Evolutionary conservation across 768 basidiomycete species (phyloP).

Genomic region (Hypholoma fasciculare): DNA sequence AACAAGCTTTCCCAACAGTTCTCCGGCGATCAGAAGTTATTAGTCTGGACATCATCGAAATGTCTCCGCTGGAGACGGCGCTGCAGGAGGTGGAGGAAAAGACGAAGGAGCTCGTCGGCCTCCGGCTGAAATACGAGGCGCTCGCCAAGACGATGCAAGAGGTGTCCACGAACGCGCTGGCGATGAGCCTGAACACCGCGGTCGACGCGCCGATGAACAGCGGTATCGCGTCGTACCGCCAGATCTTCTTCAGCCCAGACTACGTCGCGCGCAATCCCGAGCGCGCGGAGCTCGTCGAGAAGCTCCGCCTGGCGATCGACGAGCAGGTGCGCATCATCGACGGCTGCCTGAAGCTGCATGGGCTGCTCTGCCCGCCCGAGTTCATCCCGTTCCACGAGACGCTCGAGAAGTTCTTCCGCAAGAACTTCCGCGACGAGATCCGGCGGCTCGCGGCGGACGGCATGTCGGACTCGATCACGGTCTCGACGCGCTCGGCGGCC

Average conservation of each 20-base stretch:
- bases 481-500: slow-evolving; percentile 39
- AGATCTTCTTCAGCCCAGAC: slow-evolving; percentile 70
- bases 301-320: slow-evolving; percentile 73
- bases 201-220: slow-evolving; percentile 81
- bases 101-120: slow-evolving; percentile 71
- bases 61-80: slow-evolving; percentile 86
- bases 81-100: slow-evolving; percentile 78
- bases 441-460: slow-evolving; percentile 65
- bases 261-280: slow-evolving; percentile 73
- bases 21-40: slow-evolving; percentile 87
- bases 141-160: slow-evolving; percentile 74
- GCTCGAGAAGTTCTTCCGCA: slow-evolving; percentile 80
- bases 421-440: slow-evolving; percentile 84
- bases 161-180: slow-evolving; percentile 76
- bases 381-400: slow-evolving; percentile 94
- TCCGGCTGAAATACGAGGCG: slow-evolving; percentile 73
- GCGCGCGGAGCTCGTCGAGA: slow-evolving; percentile 67
- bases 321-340: slow-evolving; percentile 87
- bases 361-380: slow-evolving; percentile 77
- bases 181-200: slow-evolving; percentile 84
- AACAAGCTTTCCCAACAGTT: slow-evolving; percentile 90
- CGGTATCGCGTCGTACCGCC: slow-evolving; percentile 78
- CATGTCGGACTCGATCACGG: slow-evolving; percentile 45
- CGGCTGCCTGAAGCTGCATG: slow-evolving; percentile 81
- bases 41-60: slow-evolving; percentile 65